phyloP scores from a whole-genome alignment of 2,329 filamentous ascomycete genomes.

The Moelleriella libera region DNA sequence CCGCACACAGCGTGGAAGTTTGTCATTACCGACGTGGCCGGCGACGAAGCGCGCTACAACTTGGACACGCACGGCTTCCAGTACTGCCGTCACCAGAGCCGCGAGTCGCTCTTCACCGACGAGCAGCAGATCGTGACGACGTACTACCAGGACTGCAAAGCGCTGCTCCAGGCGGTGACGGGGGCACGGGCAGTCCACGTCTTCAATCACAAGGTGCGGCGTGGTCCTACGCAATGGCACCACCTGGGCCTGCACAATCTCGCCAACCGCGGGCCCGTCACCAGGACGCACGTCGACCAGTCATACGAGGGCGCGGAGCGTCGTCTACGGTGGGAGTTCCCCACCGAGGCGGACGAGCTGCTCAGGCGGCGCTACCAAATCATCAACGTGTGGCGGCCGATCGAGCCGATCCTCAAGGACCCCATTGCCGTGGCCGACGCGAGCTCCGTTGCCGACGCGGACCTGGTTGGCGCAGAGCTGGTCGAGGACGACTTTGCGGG shows the following conservation, averaged over 20 bases:
- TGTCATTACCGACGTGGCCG: constrained; percentile 25
- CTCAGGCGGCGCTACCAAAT: constrained; percentile 30
- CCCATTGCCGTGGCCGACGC: constrained; percentile 40
- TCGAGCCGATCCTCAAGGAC: constrained; percentile 25
- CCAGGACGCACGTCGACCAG: constrained; percentile 36
- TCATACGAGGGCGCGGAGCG: constrained; percentile 27
- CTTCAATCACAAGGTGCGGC: constrained; percentile 62
- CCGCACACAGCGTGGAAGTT: constrained; percentile 24
- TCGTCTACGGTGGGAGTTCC: constrained; percentile 23
- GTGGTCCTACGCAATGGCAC: constrained; percentile 40
- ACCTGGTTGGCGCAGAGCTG: constrained; percentile 33
- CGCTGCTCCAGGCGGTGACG: constrained; percentile 43
- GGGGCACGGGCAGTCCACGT: constrained; percentile 46
- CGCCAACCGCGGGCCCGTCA: constrained; percentile 32
- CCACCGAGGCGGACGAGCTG: constrained; percentile 23
- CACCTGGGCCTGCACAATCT: constrained; percentile 50
- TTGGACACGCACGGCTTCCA: constrained; percentile 28
- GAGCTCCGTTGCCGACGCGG: constrained; percentile 30
- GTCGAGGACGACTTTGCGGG: constrained; percentile 34
- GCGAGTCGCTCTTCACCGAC: constrained; percentile 25
- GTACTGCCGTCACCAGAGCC: constrained; percentile 15
- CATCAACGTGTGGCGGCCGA: constrained; percentile 31
- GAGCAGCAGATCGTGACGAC: constrained; percentile 42
- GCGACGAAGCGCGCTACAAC: constrained; percentile 22
- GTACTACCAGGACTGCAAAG: constrained; percentile 62